Evolutionary conservation across 805 yeast genomes (phyloP), one percentile per base, ranked within the genome.

Genomic region (Wickerhamomyces rabaulensis): DNA sequence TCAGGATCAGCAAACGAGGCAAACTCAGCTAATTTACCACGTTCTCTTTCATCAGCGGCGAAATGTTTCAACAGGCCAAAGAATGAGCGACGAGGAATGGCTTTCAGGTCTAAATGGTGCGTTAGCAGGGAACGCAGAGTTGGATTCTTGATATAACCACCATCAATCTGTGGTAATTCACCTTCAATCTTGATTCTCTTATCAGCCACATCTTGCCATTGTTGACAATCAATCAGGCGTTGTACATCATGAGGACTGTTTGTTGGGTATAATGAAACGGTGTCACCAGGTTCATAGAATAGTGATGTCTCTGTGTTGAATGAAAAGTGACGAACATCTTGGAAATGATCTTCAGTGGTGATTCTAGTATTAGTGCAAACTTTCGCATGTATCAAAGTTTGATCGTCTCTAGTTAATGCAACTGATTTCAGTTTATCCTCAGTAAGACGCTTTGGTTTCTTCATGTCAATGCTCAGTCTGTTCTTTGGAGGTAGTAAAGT

Each of bases 21-120:
- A 56, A 94, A 87, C 55, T 94, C 97, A 43, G 68, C 67, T 40
- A 94, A 70, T 57, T 88, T 87, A 43, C 82, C 94, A 31, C 71
- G 68, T 56, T 92, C 97, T 47, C 92, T 71, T 46, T 76, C 78
- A 47, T 86, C 94, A 17, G 73, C 69, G 6, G 87, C 82, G 66
- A 91, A 94, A 58, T 84, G 89, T 78, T 87, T 81, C 5, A 81
- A 73, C 19, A 76, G 65, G 60, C 76, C 74, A 63, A 94, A 94
- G 56, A 94, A 92, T 21, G 90, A 78, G 36, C 96, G 71, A 46
- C 89, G 74, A 1, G 99, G 99, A 16, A 92, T 81, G 4, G 95
- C 74, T 64, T 75, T 77, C 13, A 94, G 73, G 62, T 94, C 98
- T 45, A 91, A 67, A 63, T 92, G 96, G 63, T 87, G 81, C 1